Evolutionary conservation across 805 yeast species (phyloP).

Genomic region (Dipodascus albidus): DNA sequence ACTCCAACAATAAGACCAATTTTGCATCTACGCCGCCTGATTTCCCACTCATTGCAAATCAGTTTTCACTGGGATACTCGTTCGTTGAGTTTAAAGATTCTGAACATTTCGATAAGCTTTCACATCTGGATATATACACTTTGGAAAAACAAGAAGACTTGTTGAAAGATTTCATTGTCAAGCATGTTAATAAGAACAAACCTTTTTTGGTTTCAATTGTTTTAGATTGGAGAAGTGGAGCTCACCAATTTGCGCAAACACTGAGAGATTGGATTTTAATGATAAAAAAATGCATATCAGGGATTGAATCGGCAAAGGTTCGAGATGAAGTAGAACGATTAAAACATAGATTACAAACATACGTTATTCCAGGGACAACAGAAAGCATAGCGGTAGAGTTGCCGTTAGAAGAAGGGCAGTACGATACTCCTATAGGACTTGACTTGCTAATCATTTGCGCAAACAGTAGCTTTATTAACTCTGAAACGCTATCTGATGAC

Average conservation of each 20-base stretch:
- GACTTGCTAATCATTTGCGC: constrained; percentile 17
- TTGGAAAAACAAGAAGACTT: constrained; percentile 8
- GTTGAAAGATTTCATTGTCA: constrained; percentile 9
- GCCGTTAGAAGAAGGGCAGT: constrained; percentile 22
- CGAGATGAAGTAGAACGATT: not conserved
- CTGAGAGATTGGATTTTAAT: constrained; percentile 12
- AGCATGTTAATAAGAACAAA: constrained; percentile 6
- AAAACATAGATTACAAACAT: constrained; percentile 10
- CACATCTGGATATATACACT: constrained; percentile 14
- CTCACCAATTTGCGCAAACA: constrained; percentile 12
- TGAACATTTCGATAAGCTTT: constrained; percentile 14
- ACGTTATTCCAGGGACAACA: constrained; percentile 6
- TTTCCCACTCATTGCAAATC: constrained; percentile 8
- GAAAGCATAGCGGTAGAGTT: constrained; percentile 10
- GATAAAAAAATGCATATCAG: constrained; percentile 8
- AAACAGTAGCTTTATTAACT: constrained; percentile 8
- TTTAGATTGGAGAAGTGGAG: constrained; percentile 11
- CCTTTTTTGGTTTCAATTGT: constrained; percentile 6
- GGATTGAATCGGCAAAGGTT: constrained; percentile 5
- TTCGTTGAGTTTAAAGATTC: constrained; percentile 18
- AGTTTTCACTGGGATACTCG: constrained; percentile 18
- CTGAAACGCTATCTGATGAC: not conserved
- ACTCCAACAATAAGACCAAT: not conserved
- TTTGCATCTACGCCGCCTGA: constrained; percentile 2
- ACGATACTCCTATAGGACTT: constrained; percentile 19